Evolutionary conservation across 306 rosid genomes (phyloP), one percentile per base, ranked within the genome.

Genomic region (Cicer yamashitae): DNA sequence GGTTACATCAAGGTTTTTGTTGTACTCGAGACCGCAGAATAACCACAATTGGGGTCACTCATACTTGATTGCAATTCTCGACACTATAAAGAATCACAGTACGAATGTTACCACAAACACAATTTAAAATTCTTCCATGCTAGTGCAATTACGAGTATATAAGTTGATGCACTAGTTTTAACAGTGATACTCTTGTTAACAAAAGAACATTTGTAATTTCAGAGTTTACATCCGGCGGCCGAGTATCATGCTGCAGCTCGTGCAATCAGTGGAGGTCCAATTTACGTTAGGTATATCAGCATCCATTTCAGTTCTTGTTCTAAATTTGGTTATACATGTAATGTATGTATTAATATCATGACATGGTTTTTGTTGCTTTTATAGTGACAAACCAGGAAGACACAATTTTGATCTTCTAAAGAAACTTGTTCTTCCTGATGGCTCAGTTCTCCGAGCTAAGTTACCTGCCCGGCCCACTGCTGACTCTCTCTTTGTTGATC

Each of bases 221-320:
- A 93, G 97, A 88, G 92, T 81, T 79, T 88, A 64, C 98, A 93
- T 53, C 92, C 98, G 5, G 93, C 91, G 14, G 94, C 94, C 6
- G 98, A 93, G 14, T 93, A 93, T 78, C 97, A 93, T 17, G 96
- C 93, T 47, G 97, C 98, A 22, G 97, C 98, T 74, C 97, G 98
- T 20, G 93, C 97, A 7, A 58, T 93, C n/a, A 94, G 99, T 43
- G 98, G 98, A 73, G 87, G 98, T 78, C 90, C 98, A 59, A 90
- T 96, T 77, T 96, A 96, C 83, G 97, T 96, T 45, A 92, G 99
- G 99, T 92, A 84, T 47, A 51, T 20, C 41, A 15, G 59, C 59
- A 52, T 58, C 34, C 15, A 44, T 43, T 7, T 13, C 1, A 59
- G 38, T 13, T 38, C 22, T 37, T 47, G 58, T 68, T 30, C 56